Percentiles rank a stretch among this genome's conserved stretches.
phyloP scores from a whole-genome alignment of 2,329 filamentous ascomycete species.

The Didymella segeticola region DNA sequence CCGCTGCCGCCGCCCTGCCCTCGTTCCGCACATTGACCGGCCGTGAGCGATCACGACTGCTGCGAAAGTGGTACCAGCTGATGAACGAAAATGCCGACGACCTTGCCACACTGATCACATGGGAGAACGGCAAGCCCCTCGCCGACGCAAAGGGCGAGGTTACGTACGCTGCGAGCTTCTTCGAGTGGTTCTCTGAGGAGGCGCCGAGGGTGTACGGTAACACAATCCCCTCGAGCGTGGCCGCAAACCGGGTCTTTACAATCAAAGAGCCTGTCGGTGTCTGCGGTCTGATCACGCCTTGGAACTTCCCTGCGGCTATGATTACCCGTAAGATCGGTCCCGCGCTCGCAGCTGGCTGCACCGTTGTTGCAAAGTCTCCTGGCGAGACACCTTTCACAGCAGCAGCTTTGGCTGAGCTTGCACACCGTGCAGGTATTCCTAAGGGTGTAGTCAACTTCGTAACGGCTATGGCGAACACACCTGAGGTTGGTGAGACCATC shows the following conservation, averaged over 20 bases:
- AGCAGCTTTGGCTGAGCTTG: slow-evolving; percentile 85
- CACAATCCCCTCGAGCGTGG: slow-evolving; percentile 72
- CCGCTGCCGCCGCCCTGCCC: slow-evolving; percentile 78
- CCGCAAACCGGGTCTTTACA: slow-evolving; percentile 77
- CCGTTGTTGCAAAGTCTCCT: slow-evolving; percentile 89
- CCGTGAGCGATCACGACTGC: slow-evolving; percentile 74
- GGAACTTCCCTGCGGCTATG: slow-evolving; percentile 75
- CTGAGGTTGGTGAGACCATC: slow-evolving; percentile 76
- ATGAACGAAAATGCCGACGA: slow-evolving; percentile 81
- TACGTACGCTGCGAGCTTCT: slow-evolving; percentile 50
- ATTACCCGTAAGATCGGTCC: slow-evolving; percentile 62
- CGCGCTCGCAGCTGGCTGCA: slow-evolving; percentile 91
- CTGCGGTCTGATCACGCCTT: slow-evolving; percentile 82
- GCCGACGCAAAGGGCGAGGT: slow-evolving; percentile 57
- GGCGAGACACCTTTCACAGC: slow-evolving; percentile 92
- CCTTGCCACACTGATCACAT: slow-evolving; percentile 81
- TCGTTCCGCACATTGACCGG: slow-evolving; percentile 74
- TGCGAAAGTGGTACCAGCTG: slow-evolving; percentile 82
- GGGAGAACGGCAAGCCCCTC: slow-evolving; percentile 87
- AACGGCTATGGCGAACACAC: slow-evolving; percentile 79
- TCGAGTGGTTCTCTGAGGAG: slow-evolving; percentile 52
- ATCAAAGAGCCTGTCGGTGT: slow-evolving; percentile 86
- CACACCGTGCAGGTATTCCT: slow-evolving; percentile 84
- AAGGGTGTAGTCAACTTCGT: slow-evolving; percentile 91
- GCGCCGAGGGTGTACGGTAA: slow-evolving; percentile 62